Percentiles rank a stretch among this genome's conserved stretches.
phyloP scores from a whole-genome alignment of 2,329 filamentous ascomycete genomes.

The Aspergillus carbonarius region DNA sequence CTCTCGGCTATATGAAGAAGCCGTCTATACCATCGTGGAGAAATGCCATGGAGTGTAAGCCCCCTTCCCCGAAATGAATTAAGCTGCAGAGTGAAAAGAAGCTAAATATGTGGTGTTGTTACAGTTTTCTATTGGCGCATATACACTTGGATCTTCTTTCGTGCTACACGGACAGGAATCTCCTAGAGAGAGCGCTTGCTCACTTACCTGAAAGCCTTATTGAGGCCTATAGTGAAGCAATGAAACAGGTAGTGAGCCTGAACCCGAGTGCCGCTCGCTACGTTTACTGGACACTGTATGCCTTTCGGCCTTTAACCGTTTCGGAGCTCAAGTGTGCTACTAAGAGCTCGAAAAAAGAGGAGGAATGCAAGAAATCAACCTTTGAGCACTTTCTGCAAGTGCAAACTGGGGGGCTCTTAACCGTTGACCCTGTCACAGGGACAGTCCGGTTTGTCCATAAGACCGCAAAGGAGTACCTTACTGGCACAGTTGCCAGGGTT shows the following conservation, averaged over 20 bases:
- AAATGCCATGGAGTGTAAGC: constrained; percentile 31
- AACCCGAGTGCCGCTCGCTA: constrained; percentile 21
- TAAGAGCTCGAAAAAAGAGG: not conserved
- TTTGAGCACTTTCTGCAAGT: constrained; percentile 21
- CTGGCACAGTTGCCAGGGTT: constrained; percentile 26
- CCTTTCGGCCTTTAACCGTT: constrained; percentile 25
- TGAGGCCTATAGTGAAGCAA: constrained; percentile 32
- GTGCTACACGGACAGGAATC: constrained; percentile 19
- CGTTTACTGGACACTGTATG: constrained; percentile 31
- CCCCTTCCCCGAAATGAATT: not conserved
- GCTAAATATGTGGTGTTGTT: not conserved
- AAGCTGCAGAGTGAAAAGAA: not conserved
- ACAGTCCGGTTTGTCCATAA: constrained; percentile 31
- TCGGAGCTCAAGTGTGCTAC: constrained; percentile 24
- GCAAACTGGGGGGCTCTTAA: constrained; percentile 26
- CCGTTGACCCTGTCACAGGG: constrained; percentile 24
- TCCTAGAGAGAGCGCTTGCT: constrained; percentile 23
- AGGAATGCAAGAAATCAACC: not conserved
- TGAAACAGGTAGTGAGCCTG: constrained; percentile 29
- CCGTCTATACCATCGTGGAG: constrained; percentile 20
- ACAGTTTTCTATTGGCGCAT: constrained; percentile 30
- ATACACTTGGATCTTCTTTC: constrained; percentile 31
- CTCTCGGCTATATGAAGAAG: constrained; percentile 12
- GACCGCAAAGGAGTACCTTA: constrained; percentile 32
- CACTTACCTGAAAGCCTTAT: constrained; percentile 29